Evolutionary conservation across 108 stramenopile species (phyloP).

Genomic region (Nitzschia sp.): DNA sequence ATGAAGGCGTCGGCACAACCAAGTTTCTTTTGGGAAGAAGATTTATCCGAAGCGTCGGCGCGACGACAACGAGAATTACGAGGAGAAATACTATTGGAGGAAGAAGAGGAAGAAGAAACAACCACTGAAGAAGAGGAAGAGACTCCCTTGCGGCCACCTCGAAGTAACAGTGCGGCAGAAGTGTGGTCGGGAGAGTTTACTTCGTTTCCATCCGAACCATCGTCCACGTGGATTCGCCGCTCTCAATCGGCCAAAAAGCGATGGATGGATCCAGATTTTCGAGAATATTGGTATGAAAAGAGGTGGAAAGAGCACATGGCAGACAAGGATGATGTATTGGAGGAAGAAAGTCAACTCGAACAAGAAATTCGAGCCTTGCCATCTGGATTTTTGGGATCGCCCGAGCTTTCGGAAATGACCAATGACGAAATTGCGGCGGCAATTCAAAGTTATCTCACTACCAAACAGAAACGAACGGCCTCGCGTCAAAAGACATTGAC

Average conservation of each 20-base stretch:
- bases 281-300: slow-evolving; percentile 65
- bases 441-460: slow-evolving; percentile 44
- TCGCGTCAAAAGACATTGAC: slow-evolving; percentile 15
- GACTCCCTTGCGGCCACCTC: background rate
- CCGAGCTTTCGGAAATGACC: slow-evolving; percentile 50
- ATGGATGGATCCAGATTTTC: slow-evolving; percentile 75
- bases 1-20: slow-evolving; percentile 32
- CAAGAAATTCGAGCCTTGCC: slow-evolving; percentile 27
- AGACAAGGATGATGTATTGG: slow-evolving; percentile 20
- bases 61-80: slow-evolving; percentile 11
- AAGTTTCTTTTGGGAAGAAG: slow-evolving; percentile 29
- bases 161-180: slow-evolving; percentile 2
- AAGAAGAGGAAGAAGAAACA: slow-evolving; percentile 14
- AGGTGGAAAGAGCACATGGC: slow-evolving; percentile 60
- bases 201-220: slow-evolving; percentile 57
- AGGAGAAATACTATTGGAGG: slow-evolving; percentile 4
- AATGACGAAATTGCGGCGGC: slow-evolving; percentile 74
- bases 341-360: slow-evolving; percentile 14
- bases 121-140: slow-evolving; percentile 8
- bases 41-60: slow-evolving; percentile 11
- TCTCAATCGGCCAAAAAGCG: slow-evolving; percentile 46
- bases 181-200: slow-evolving; percentile 39
- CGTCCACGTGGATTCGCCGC: slow-evolving; percentile 47
- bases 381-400: slow-evolving; percentile 45
- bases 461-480: slow-evolving; percentile 42